Percentiles rank a stretch among this genome's conserved stretches.
Conservation (phyloP, 441 rosid genomes). For the Daphne laureola region DNA sequence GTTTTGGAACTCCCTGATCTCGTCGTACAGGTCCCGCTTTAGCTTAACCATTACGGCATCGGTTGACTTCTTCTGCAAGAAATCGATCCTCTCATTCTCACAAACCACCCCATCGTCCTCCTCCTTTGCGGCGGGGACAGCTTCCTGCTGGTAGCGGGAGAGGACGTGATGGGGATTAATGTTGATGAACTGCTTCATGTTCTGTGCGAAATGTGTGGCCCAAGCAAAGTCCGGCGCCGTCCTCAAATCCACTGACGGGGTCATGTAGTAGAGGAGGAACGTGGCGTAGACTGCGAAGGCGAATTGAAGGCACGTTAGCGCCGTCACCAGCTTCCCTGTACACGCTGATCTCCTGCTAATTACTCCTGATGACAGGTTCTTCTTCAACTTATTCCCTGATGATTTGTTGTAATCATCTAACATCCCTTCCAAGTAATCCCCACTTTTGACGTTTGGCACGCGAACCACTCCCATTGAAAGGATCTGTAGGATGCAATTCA, state of each 20-base stretch:
- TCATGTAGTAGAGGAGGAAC: constrained; percentile 78
- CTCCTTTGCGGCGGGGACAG: too few species aligned
- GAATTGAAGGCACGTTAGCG: constrained; percentile 71
- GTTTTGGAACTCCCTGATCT: constrained; percentile 51
- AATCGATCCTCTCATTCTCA: constrained; percentile 82
- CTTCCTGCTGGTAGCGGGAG: constrained; percentile 41
- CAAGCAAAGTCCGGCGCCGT: constrained; percentile 79
- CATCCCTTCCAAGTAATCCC: constrained; percentile 73
- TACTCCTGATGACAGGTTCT: constrained; percentile 35
- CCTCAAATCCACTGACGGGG: constrained; percentile 69
- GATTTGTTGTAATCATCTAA: constrained; percentile 53
- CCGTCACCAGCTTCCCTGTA: constrained; percentile 36
- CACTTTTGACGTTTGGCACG: constrained; percentile 43
- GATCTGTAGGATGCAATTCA: too few species aligned
- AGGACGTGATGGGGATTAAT: constrained; percentile 51
- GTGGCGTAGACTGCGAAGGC: constrained; percentile 90
- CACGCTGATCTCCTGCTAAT: constrained; percentile 9
- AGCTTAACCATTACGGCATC: constrained; percentile 71
- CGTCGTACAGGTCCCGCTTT: constrained; percentile 64
- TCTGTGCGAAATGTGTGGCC: constrained; percentile 75
- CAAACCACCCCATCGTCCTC: constrained; percentile 32
- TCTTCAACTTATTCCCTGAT: constrained; percentile 30
- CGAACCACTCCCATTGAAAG: constrained; percentile 60
- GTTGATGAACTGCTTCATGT: constrained; percentile 54
- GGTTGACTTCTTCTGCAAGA: constrained; percentile 76